Evolutionary conservation across 2,329 filamentous ascomycete species (phyloP).

Genomic region (Ophiostoma tasmaniense): DNA sequence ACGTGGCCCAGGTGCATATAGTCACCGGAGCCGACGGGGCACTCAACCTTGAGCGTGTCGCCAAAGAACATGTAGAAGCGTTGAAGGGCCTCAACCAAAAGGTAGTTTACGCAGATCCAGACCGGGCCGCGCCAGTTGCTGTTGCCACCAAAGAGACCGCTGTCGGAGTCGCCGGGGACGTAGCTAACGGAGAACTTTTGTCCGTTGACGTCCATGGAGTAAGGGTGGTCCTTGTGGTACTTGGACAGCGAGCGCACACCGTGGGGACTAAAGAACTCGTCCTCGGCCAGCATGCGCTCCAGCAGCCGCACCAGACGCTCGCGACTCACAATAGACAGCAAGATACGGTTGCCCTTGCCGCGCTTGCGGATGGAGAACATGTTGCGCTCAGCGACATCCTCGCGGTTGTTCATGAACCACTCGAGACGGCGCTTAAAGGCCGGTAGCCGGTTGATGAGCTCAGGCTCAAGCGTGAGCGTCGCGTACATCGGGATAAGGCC

Average conservation of each 20-base stretch:
- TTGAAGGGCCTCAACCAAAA: constrained; percentile 88
- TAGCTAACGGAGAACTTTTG: constrained; percentile 83
- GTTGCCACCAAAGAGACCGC: constrained; percentile 89
- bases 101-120: constrained; percentile 93
- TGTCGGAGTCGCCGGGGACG: constrained; percentile 92
- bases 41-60: constrained; percentile 79
- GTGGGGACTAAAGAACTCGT: constrained; percentile 83
- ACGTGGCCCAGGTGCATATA: constrained; percentile 94
- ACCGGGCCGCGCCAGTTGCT: constrained; percentile 96
- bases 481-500: constrained; percentile 91
- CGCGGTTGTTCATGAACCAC: constrained; percentile 86
- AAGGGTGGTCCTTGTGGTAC: constrained; percentile 80
- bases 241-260: constrained; percentile 90
- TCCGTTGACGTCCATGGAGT: constrained; percentile 91
- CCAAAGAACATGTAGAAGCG: constrained; percentile 96
- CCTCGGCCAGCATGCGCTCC: constrained; percentile 84
- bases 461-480: constrained; percentile 83
- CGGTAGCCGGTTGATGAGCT: constrained; percentile 84
- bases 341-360: constrained; percentile 79
- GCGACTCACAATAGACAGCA: constrained; percentile 85
- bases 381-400: constrained; percentile 82
- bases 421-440: constrained; percentile 87
- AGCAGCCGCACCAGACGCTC: constrained; percentile 86
- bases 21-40: constrained; percentile 85
- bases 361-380: constrained; percentile 88